Conservation (phyloP, 1,284 basidiomycete species). For the Tilletiopsis washingtonensis region DNA sequence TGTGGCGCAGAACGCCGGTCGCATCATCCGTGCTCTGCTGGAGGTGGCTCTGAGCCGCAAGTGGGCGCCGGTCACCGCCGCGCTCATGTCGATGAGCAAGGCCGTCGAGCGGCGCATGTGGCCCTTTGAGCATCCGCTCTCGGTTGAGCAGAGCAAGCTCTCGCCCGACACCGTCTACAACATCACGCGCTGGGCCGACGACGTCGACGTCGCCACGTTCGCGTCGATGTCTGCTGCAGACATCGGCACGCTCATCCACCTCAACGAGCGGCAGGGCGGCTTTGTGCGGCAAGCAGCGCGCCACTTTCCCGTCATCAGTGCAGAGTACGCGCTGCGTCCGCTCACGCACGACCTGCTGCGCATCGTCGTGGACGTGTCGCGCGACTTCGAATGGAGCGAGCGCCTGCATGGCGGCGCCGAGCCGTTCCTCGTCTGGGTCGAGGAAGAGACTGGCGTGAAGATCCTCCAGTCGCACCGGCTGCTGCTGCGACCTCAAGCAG, state of each 20-base stretch:
- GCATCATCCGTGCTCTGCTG: conserved; percentile 84
- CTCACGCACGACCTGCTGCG: conserved; percentile 74
- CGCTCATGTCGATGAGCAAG: conserved; percentile 86
- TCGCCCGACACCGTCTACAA: conserved; percentile 61
- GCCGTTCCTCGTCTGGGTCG: conserved; percentile 93
- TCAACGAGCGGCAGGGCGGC: conserved; percentile 76
- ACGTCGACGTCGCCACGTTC: conserved; percentile 70
- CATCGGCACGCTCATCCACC: conserved; percentile 74
- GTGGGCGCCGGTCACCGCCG: conserved; percentile 73
- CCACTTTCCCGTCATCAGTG: conserved; percentile 71
- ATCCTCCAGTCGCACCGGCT: conserved; percentile 65
- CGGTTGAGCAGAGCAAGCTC: conserved; percentile 57
- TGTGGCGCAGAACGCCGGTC: conserved; percentile 70
- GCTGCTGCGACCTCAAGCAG: neutral
- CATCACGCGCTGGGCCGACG: conserved; percentile 73
- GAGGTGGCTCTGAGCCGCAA: conserved; percentile 88
- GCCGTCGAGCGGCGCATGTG: conserved; percentile 65
- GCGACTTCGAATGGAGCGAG: conserved; percentile 74
- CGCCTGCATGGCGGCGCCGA: conserved; percentile 70
- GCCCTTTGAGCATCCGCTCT: conserved; percentile 88
- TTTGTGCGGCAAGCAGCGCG: conserved; percentile 73
- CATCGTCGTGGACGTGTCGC: conserved; percentile 61
- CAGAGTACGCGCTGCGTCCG: conserved; percentile 62
- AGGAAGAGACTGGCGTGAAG: conserved; percentile 67
- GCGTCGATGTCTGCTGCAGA: conserved; percentile 64